A percentile compares a stretch with the other conserved stretches of the same genome.
These are phyloP conservation scores for Tetrahymena elliotti DNA, from an alignment of 73 alveolate species.

Conservation along the genomic window DNA sequence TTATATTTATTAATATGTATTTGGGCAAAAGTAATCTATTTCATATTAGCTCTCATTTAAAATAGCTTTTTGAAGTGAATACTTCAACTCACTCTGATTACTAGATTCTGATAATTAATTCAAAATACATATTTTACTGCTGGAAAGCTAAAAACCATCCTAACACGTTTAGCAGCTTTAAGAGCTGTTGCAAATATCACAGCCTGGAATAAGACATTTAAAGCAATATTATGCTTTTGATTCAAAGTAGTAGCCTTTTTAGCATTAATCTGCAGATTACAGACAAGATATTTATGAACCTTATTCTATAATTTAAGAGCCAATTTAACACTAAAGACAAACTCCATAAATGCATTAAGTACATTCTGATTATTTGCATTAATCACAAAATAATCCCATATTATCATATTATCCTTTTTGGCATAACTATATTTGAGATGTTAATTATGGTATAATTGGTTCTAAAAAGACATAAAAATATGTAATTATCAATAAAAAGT, in stretches of 20 bases:
- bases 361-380: not conserved
- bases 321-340: not conserved
- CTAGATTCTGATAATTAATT: not conserved
- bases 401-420: not conserved
- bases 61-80: not conserved
- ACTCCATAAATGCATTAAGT: not conserved
- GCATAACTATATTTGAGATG: not conserved
- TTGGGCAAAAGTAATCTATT: not conserved
- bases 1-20: not conserved
- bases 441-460: not conserved
- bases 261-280: not conserved
- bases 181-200: not conserved
- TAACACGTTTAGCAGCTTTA: not conserved
- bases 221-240: not conserved
- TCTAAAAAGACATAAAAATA: too few species aligned
- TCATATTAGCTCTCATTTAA: not conserved
- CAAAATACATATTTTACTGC: not conserved
- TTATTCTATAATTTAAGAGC: not conserved
- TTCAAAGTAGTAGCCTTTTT: not conserved
- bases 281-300: not conserved
- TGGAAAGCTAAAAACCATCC: not conserved
- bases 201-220: not conserved
- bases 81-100: not conserved
- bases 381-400: not conserved
- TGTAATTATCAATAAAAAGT: not conserved